Evolutionary conservation across 371 early-diverging fungal genomes (phyloP), one percentile per base, ranked within the genome.

Genomic region (Catenaria anguillulae): DNA sequence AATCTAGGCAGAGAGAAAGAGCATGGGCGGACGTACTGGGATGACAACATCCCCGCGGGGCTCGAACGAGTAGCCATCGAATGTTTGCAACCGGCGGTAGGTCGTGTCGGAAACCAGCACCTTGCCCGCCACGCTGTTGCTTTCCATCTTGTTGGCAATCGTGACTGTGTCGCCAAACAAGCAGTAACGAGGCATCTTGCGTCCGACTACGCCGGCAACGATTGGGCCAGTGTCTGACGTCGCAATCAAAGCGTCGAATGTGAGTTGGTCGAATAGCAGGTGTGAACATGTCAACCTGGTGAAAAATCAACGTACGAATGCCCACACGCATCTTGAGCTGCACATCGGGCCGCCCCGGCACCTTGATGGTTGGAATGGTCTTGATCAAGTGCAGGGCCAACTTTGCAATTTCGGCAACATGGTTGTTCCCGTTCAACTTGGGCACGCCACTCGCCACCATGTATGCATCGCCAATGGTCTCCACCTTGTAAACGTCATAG

Each of bases 401-500:
- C 62, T 70, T 70, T 42, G 64, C 34, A 31, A 66, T 64, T 33
- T 68, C 68, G 23, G 64, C 56, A 35, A 70, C 71, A 63, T 69
- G 65, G 21, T 8, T 15, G 29, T 31, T 26, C 52, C 6, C 10
- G 2, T 26, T 29, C 36, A 56, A 61, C 31, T 61, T 65, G 52
- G 65, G 65, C 40, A 69, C 42, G 17, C 69, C 70, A 10, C 62
- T 62, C 3, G 64, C 65, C 45, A 67, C 40, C 54, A 60, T 55
- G 60, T 70, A 67, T 24, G 70, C 67, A 63, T 67, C 70, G 34
- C 66, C 73, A 55, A 73, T 69, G 4, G 73, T 73, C 62, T 73
- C 73, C 26, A 71, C 65, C 62, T 73, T 73, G 66, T 68, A 71
- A 33, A 70, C 46, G 58, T 73, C 73, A 60, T 68, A 72, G 40